These are phyloP conservation scores for Crithidia bombi DNA, from an alignment of 208 protist genomes.

Conservation along the genomic window DNA sequence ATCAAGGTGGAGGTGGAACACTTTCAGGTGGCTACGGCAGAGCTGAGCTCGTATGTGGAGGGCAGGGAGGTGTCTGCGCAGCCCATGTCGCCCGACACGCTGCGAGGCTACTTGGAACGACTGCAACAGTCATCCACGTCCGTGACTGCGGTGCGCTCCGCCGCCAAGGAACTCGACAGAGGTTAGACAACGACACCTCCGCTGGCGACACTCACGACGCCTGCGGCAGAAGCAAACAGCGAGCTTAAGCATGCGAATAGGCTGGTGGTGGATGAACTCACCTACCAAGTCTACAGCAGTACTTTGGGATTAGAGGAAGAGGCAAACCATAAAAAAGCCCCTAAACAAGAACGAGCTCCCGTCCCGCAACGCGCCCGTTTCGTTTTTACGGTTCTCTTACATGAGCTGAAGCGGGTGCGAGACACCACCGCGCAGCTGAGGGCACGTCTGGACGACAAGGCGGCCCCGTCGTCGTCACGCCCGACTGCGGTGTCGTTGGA, in stretches of 20 bases:
- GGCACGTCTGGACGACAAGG: background rate
- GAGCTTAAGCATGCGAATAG: slow-evolving; percentile 14
- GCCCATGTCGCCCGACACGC: slow-evolving; percentile 20
- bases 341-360: slow-evolving; percentile 12
- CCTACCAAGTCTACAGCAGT: background rate
- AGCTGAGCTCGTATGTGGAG: slow-evolving; percentile 25
- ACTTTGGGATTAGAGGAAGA: slow-evolving; percentile 8
- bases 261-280: slow-evolving; percentile 10
- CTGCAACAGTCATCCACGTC: background rate
- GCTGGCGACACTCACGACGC: background rate
- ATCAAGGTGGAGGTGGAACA: slow-evolving; percentile 43
- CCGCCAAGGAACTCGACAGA: background rate
- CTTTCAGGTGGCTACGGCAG: slow-evolving; percentile 31
- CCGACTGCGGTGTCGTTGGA: background rate
- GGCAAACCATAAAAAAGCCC: slow-evolving; percentile 17
- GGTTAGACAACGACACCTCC: background rate
- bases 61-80: slow-evolving; percentile 16
- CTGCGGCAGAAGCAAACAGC: background rate
- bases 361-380: slow-evolving; percentile 20
- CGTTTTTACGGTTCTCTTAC: slow-evolving; percentile 17
- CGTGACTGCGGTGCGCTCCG: background rate
- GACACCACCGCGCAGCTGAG: slow-evolving; percentile 18
- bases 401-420: slow-evolving; percentile 16
- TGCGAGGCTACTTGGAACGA: slow-evolving; percentile 25
- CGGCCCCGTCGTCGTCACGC: background rate